A percentile compares a stretch with the other conserved stretches of the same genome.
phyloP scores from a whole-genome alignment of 106 monocot species.

The Agapanthus africanus region DNA sequence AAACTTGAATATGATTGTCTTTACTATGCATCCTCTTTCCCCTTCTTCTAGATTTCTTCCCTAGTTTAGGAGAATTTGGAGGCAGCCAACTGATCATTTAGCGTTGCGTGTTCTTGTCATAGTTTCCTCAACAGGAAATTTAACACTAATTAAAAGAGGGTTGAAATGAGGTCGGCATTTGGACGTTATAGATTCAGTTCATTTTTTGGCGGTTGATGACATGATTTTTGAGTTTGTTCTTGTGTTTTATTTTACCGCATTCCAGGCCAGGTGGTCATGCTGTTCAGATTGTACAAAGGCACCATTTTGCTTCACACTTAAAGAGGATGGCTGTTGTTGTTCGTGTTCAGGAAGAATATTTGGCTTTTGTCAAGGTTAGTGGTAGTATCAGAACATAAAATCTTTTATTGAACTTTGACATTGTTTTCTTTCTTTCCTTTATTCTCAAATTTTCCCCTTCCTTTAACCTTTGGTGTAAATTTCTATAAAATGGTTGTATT shows the following conservation, averaged over 20 bases:
- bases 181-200: no score
- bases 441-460: no score
- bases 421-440: not conserved
- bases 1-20: no score
- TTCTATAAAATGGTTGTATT: not conserved
- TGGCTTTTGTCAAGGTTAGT: conserved; percentile 91
- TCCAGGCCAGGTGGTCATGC: conserved; percentile 77
- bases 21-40: no score
- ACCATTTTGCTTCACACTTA: conserved; percentile 96
- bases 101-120: no score
- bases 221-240: not conserved
- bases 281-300: conserved; percentile 91
- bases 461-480: not conserved
- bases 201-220: no score
- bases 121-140: no score
- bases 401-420: not conserved
- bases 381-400: not conserved
- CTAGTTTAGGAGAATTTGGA: no score
- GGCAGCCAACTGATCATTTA: no score
- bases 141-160: no score
- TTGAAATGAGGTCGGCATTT: no score
- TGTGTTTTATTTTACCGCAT: conserved; percentile 10
- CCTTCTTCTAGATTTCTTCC: no score
- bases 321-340: conserved; percentile 99
- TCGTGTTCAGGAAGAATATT: conserved; percentile 72